A percentile compares a stretch with the other conserved stretches of the same genome.
Evolutionary conservation across 495 filamentous ascomycete genomes (phyloP).

Genomic region (Lasiosphaeria ovina): DNA sequence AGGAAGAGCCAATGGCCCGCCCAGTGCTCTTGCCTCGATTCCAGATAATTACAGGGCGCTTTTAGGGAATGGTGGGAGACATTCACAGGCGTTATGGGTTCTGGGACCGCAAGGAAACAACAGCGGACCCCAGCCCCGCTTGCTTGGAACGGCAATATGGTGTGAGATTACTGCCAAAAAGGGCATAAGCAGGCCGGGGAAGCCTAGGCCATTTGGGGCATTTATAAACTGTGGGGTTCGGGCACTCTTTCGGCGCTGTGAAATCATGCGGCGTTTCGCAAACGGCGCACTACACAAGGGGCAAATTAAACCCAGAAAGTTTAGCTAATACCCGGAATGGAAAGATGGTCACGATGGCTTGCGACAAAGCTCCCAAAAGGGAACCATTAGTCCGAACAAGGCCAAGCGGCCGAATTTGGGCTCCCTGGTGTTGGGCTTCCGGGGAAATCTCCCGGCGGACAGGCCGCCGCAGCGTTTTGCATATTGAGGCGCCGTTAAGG

Average conservation of each 20-base stretch:
- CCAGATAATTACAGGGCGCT: too few species aligned
- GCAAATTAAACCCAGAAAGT: slow-evolving; percentile 22
- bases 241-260: slow-evolving; percentile 22
- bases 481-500: neutral
- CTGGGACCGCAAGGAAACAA: neutral
- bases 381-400: slow-evolving; percentile 22
- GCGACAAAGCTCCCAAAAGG: slow-evolving; percentile 18
- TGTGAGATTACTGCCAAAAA: slow-evolving; percentile 5
- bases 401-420: neutral
- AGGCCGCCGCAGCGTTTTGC: slow-evolving; percentile 1
- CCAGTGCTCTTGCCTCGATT: too few species aligned
- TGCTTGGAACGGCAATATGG: slow-evolving; percentile 9
- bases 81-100: too few species aligned
- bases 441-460: slow-evolving; percentile 27
- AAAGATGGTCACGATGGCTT: slow-evolving; percentile 18
- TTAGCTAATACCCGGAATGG: slow-evolving; percentile 28
- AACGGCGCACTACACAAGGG: slow-evolving; percentile 24
- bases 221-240: slow-evolving; percentile 19
- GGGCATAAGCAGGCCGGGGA: neutral
- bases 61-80: neutral
- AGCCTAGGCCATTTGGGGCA: slow-evolving; percentile 16
- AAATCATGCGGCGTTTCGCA: slow-evolving; percentile 26
- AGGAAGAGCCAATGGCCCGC: too few species aligned
- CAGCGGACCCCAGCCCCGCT: neutral
- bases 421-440: slow-evolving; percentile 14